phyloP scores from a whole-genome alignment of 2,329 filamentous ascomycete species.

The Nothophoma quercina region DNA sequence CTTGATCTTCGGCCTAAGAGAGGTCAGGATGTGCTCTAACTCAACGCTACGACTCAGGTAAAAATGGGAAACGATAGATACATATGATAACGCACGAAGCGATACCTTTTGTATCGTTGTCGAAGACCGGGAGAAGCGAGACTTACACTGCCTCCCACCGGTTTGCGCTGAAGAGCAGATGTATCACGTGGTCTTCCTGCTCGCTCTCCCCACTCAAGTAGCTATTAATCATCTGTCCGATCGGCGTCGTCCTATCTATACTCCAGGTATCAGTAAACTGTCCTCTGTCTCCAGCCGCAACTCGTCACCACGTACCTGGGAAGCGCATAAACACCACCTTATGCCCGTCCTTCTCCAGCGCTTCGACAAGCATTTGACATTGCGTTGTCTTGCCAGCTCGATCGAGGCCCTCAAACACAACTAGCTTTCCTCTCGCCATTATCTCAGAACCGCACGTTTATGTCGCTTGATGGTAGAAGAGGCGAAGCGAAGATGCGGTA shows the following conservation, averaged over 20 bases:
- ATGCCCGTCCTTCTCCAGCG: constrained; percentile 60
- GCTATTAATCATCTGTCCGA: constrained; percentile 84
- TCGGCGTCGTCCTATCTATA: constrained; percentile 80
- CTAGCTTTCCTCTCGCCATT: constrained; percentile 71
- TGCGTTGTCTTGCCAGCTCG: constrained; percentile 93
- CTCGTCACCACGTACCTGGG: constrained; percentile 61
- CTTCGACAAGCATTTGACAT: constrained; percentile 71
- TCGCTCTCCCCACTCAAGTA: constrained; percentile 78
- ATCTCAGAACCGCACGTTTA: neutral
- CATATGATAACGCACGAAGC: too few species aligned
- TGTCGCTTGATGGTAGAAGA: neutral
- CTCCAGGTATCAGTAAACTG: constrained; percentile 1
- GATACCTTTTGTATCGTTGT: too few species aligned
- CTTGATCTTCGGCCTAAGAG: constrained; percentile 29
- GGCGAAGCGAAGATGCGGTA: neutral
- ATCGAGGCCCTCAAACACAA: constrained; percentile 89
- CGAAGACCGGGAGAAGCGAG: neutral
- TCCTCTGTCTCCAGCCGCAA: neutral
- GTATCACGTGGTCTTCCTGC: constrained; percentile 87
- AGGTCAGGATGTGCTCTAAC: constrained; percentile 1
- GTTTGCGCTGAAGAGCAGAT: constrained; percentile 89
- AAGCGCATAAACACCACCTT: constrained; percentile 69
- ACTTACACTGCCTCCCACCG: constrained; percentile 74
- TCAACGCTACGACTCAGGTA: too few species aligned
- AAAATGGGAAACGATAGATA: too few species aligned